Evolutionary conservation across 805 yeast genomes (phyloP), one percentile per base, ranked within the genome.

Genomic region (Kluyveromyces siamensis): DNA sequence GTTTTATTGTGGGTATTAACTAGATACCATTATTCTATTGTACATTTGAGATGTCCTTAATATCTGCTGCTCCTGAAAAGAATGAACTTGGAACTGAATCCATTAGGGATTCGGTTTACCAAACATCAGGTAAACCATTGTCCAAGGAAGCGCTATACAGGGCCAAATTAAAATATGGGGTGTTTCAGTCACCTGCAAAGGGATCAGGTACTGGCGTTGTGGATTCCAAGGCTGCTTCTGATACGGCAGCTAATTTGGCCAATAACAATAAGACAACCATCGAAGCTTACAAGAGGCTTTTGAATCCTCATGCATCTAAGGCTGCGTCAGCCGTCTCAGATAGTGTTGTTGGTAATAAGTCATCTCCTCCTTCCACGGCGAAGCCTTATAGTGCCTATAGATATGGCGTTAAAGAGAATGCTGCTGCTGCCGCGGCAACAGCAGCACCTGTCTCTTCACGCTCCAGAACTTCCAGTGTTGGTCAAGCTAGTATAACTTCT

Each of bases 191-290:
- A 54, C 84, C 77, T 43, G 78, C 66, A 61, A 73, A 45, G 52
- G 52, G 54, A 10, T 74, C 17, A 3, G 67, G 73, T 10, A 67
- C 80, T 6, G 90, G 91, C n/a, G 84, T 83, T 30, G 74, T 77
- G 52, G 74, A 81, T 50, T 73, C 77, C 40, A 57, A 62, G 9
- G 49, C 52, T 19, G 87, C 89, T 27, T 76, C 87, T 14, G 88
- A 82, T 60, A 78, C 84, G 6, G 91, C 95, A 44, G 93, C 93
- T 1, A 69, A 83, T 47, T 70, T 84, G 52, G 95, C 93, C 2
- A 77, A 86, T 7, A 76, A 81, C 11, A 68, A 84, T 2, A 85
- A 81, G 62, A 71, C 81, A 41, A 73, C 80, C 2, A 77, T 83
- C 37, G 77, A 75, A 52, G 57, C 87, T 13, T 84, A 83, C 63